Evolutionary conservation across 306 rosid species (phyloP).

Genomic region (Cicer yamashitae): DNA sequence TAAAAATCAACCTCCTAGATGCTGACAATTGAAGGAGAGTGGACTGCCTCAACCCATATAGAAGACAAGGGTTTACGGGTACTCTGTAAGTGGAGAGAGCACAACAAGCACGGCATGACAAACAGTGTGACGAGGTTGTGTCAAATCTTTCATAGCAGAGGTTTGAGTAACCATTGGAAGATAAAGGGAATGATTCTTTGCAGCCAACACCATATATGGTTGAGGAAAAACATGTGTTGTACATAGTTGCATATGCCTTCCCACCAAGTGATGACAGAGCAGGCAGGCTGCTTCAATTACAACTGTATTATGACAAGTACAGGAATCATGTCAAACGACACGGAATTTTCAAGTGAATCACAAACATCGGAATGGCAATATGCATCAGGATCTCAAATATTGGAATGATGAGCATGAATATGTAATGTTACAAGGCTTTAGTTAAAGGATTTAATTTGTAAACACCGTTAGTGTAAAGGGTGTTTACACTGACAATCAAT

Average conservation of each 20-base stretch:
- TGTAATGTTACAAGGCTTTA: no score
- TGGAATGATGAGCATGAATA: no score
- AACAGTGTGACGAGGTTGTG: constrained; percentile 52
- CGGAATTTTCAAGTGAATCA: constrained; percentile 31
- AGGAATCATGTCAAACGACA: neutral
- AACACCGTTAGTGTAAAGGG: no score
- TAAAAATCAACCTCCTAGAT: constrained; percentile 73
- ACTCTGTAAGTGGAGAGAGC: constrained; percentile 56
- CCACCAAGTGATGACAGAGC: constrained; percentile 37
- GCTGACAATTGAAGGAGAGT: constrained; percentile 73
- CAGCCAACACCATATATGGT: constrained; percentile 60
- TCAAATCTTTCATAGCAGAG: constrained; percentile 61
- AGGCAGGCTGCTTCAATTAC: constrained; percentile 35
- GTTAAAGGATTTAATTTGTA: no score
- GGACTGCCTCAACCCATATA: constrained; percentile 84
- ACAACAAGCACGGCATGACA: constrained; percentile 59
- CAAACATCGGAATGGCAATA: no score
- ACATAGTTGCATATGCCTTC: constrained; percentile 51
- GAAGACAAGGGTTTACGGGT: constrained; percentile 50
- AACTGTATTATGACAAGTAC: constrained; percentile 34
- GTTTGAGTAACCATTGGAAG: constrained; percentile 66
- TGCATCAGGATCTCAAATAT: no score
- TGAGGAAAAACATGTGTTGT: constrained; percentile 65
- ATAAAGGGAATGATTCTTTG: constrained; percentile 59
- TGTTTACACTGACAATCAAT: no score